Evolutionary conservation across 2,329 filamentous ascomycete genomes (phyloP), one percentile per base, ranked within the genome.

Genomic region (Nemania diffusa): DNA sequence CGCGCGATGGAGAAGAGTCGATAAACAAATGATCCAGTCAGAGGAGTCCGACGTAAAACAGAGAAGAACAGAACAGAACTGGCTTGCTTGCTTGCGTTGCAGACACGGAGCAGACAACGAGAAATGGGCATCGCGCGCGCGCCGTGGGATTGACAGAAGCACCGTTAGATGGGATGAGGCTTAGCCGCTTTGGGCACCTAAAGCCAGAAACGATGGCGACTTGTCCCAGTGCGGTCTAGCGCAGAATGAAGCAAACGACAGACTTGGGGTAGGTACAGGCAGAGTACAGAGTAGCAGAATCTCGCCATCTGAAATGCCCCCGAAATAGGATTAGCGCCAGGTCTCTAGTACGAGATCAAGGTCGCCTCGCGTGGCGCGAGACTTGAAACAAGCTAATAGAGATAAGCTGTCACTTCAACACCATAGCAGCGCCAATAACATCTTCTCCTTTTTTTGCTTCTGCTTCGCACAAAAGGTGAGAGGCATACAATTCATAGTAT

Each of bases 371-470:
- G 34, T 57, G 57, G 57, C 44, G 52, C 22, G 20, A 52, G 34
- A 65, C 56, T 61, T 68, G 65, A 68, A 68, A 68, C 65, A 57
- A 32, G 52, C 62, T 65, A 65, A 67, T 60, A 40, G 44, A 48
- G 32, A 52, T 29, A 51, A 27, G 11, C n/a, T 40, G 15, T 34
- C 37, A 57, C 55, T 27, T 37, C 32, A 55, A 26, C 34, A 48
- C 17, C 29, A 24, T 57, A 34, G n/a, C 55, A 15, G 44, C 15
- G 26, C 32, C 20, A 34, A 32, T 48, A 26, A 50, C 7, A n/a
- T 8, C 29, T 17, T 42, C 29, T 56, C 53, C 34, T 40, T 55
- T 37, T 55, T 15, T 22, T n/a, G 17, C 17, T 44, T 32, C 29
- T 32, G 29, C 29, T 5, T 32, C 29, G 29, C 17, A 44, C 17